A percentile compares a stretch with the other conserved stretches of the same genome.
These are phyloP conservation scores for Auricularia cornea DNA, from an alignment of 768 basidiomycete genomes.

Conservation along the genomic window DNA sequence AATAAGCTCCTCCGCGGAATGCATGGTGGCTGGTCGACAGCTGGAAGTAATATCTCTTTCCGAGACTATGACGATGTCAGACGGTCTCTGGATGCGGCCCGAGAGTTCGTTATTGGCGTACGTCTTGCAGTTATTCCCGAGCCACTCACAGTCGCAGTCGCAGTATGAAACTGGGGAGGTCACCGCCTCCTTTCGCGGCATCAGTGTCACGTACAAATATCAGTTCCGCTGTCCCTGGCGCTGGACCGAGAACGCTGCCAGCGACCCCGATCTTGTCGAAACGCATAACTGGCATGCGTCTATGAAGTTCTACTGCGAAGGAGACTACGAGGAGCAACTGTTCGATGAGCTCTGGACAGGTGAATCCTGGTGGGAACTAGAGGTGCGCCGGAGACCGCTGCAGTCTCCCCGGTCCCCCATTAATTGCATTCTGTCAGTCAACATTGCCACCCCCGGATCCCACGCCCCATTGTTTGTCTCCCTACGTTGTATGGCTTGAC, in stretches of 20 bases:
- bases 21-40: no score
- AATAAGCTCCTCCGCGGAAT: no score
- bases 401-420: no score
- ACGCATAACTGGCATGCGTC: constrained; percentile 16
- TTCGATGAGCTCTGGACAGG: constrained; percentile 24
- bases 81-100: no score
- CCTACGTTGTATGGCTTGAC: constrained; percentile 21
- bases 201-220: constrained; percentile 13
- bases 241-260: constrained; percentile 15
- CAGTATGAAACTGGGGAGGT: constrained; percentile 16
- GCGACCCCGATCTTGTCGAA: constrained; percentile 14
- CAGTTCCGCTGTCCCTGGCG: constrained; percentile 25
- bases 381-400: constrained; percentile 12
- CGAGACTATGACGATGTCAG: no score
- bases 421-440: no score
- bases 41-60: no score
- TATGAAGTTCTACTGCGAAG: constrained; percentile 18
- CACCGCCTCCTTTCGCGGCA: constrained; percentile 10
- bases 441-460: no score
- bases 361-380: constrained; percentile 21
- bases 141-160: background rate
- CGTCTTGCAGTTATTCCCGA: background rate
- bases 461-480: no score
- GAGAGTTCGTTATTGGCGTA: no score
- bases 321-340: constrained; percentile 12